phyloP scores from a whole-genome alignment of 441 rosid species.

The Adansonia gregorii region DNA sequence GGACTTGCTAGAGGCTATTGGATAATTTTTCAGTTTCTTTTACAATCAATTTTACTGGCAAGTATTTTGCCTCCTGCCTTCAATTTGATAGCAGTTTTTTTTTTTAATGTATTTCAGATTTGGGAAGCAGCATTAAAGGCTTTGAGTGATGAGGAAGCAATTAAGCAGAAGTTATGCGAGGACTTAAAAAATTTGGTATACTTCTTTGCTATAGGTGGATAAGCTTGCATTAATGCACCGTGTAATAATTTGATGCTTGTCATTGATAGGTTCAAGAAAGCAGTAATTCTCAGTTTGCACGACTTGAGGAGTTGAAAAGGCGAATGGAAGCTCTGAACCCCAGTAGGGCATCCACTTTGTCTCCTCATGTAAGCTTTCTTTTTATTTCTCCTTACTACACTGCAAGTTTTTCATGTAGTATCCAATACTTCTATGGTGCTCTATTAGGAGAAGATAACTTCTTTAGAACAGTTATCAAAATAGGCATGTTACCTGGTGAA shows the following conservation, averaged over 20 bases:
- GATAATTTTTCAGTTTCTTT: not conserved
- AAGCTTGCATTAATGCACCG: not conserved
- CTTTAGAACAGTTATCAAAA: conserved; percentile 7
- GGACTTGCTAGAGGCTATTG: not conserved
- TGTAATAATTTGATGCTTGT: conserved; percentile 6
- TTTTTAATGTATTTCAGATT: conserved; percentile 41
- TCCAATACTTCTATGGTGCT: not conserved
- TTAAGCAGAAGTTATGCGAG: conserved; percentile 80
- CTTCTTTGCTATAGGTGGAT: conserved; percentile 33
- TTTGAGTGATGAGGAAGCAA: conserved; percentile 78
- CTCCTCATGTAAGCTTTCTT: conserved; percentile 52
- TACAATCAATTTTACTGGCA: not conserved
- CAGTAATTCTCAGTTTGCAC: conserved; percentile 72
- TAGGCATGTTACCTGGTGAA: not conserved
- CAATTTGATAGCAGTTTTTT: conserved; percentile 28
- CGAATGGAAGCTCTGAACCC: conserved; percentile 83
- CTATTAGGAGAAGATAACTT: not conserved
- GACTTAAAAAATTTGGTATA: conserved; percentile 78
- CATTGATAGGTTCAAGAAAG: conserved; percentile 82
- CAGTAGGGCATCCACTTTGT: conserved; percentile 53
- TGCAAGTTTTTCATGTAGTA: not conserved
- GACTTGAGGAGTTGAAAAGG: conserved; percentile 90
- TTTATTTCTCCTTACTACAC: not conserved
- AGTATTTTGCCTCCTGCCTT: not conserved
- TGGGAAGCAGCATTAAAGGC: conserved; percentile 78